Base-by-base conservation (phyloP, 1,284 basidiomycete species). In the Boletus smithii region DNA sequence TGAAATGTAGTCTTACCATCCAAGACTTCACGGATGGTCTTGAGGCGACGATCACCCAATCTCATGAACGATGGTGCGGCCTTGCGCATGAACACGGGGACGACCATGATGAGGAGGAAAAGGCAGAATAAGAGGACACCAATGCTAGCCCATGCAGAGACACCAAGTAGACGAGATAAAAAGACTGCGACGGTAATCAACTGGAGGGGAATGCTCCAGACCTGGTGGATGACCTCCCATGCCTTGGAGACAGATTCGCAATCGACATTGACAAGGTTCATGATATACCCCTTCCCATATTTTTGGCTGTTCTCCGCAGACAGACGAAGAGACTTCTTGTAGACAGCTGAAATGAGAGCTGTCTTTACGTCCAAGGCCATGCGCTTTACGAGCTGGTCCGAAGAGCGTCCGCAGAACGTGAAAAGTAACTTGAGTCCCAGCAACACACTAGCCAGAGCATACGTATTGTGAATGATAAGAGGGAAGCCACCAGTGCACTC, bases 181-280 rank as follows among this genome's bases (percentile, higher is more conserved):
- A 63, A 18, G 37, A 62, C 22, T 13, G 53, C 54, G 38, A 64
- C 57, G 0, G 38, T 18, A 10, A 50, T 48, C 39, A 63, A 36
- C 39, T 63, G 63, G 8, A 63, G 18, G 16, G 61, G 61, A 35
- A 63, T 60, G 18, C 59, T 59, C 61, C 61, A 63, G 26, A 49
- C 34, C 33, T 54, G 63, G 44, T 63, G 63, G 34, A 48, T 39
- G n/a, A 60, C 32, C 22, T 66, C 63, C 47, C 59, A 62, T 35
- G 60, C 60, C 33, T 60, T 63, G 27, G 62, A 62, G 22, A 62
- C 49, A 9, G 61, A 62, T 35, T 63, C 61, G 30, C 49, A 60
- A 49, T 63, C 61, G 32, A 66, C 61, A 27, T 63, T 63, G 30
- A 65, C 53, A 22, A 63, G 60, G 42, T 66, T 63, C 57, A 62